A percentile compares a stretch with the other conserved stretches of the same genome.
Evolutionary conservation across 768 basidiomycete genomes (phyloP).

Genomic region (Candolleomyces eurysporus): DNA sequence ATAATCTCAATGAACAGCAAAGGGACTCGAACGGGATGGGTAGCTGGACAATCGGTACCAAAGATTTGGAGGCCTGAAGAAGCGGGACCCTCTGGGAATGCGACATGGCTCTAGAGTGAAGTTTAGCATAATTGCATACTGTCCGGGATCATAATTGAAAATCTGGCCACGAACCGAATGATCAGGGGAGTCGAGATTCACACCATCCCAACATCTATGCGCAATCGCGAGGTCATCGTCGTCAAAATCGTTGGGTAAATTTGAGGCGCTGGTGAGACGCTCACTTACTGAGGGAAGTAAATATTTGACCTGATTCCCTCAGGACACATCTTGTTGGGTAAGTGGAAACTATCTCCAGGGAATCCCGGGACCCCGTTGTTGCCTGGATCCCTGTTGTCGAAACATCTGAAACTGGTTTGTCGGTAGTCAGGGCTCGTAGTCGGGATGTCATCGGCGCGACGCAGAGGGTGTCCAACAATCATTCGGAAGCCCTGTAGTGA

Average conservation of each 20-base stretch:
- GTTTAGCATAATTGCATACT: neutral
- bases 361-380: conserved; percentile 7
- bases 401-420: conserved; percentile 6
- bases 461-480: conserved; percentile 7
- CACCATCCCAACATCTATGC: conserved; percentile 9
- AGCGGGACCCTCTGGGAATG: conserved; percentile 3
- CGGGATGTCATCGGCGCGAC: conserved; percentile 2
- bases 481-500: conserved; percentile 8
- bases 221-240: neutral
- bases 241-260: neutral
- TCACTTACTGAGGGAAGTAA: conserved; percentile 12
- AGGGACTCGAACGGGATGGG: conserved; percentile 10
- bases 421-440: conserved; percentile 1
- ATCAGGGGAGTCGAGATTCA: conserved; percentile 7
- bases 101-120: conserved; percentile 4
- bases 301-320: conserved; percentile 11
- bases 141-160: neutral
- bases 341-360: conserved; percentile 1
- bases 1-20: conserved; percentile 11
- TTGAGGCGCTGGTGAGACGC: neutral
- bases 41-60: conserved; percentile 10
- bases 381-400: conserved; percentile 5
- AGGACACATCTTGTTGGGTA: conserved; percentile 5
- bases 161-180: conserved; percentile 1
- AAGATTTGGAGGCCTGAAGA: conserved; percentile 2